Conservation (phyloP, 257 asterid genomes). For the Eucommia ulmoides region DNA sequence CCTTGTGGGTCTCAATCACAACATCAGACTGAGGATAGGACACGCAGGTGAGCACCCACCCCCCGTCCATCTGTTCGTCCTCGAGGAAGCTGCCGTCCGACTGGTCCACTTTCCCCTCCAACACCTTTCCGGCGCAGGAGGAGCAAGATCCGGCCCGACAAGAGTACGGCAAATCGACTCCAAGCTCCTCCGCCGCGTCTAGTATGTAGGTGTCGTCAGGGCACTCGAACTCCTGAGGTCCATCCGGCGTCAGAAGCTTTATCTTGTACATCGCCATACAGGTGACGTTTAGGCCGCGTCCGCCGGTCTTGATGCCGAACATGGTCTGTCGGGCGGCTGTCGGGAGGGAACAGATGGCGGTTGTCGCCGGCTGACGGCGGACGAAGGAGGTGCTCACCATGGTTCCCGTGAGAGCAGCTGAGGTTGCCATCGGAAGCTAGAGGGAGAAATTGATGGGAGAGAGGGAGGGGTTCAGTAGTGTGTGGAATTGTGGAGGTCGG, state of each 20-base stretch:
- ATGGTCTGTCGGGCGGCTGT: conserved; percentile 7
- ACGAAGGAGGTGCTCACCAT: conserved; percentile 47
- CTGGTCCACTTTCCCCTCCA: conserved; percentile 56
- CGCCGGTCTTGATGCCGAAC: conserved; percentile 17
- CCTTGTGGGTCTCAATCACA: conserved; percentile 64
- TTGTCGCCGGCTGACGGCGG: conserved; percentile 27
- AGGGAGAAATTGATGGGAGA: not conserved
- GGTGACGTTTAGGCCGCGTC: conserved; percentile 24
- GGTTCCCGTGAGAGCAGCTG: conserved; percentile 47
- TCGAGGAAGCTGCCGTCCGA: conserved; percentile 63
- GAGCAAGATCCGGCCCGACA: conserved; percentile 96
- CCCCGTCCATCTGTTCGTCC: conserved; percentile 35
- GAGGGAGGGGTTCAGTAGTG: not conserved
- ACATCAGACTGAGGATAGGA: conserved; percentile 50
- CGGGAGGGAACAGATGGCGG: conserved; percentile 29
- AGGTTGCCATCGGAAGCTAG: conserved; percentile 8
- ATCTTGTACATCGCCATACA: conserved; percentile 66
- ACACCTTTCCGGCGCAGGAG: conserved; percentile 60
- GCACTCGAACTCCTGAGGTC: conserved; percentile 31
- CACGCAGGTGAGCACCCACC: conserved; percentile 70
- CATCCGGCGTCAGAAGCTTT: conserved; percentile 41
- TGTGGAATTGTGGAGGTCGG: conserved; percentile 3
- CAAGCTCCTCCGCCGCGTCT: conserved; percentile 63
- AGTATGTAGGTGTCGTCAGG: conserved; percentile 42
- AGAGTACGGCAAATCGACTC: conserved; percentile 55